Base-by-base conservation (phyloP, 2,329 filamentous ascomycete genomes). In the Mycosphaerella sp. region DNA sequence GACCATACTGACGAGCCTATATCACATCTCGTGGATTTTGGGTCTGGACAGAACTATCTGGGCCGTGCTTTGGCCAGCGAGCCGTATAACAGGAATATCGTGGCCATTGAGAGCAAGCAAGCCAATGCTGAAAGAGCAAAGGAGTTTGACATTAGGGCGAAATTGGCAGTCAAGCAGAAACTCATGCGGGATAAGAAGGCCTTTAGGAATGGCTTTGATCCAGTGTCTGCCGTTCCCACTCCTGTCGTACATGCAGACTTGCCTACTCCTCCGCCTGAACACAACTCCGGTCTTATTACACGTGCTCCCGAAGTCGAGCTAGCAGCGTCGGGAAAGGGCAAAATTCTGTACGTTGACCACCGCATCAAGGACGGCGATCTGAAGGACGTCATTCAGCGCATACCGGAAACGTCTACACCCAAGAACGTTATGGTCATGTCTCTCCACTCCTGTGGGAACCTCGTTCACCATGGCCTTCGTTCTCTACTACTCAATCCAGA, bases 11-110 rank as follows among this genome's bases (percentile, higher is more conserved):
- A 67, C 49, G 61, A 70, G 50, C 42, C 57, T 7, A 83, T 96
- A 54, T 87, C 89, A 0, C 90, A 97, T 71, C 82, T 95, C 52
- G 85, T 97, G 43, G 93, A 98, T 70, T 95, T 97, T 69, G 93
- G 93, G 25, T 95, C 89, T 47, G 93, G 93, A 0, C 91, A 97
- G 68, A 97, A 96, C 65, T 98, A 98, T 64, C 81, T 98, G 3
- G 91, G 93, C 0, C 80, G 93, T 41, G 86, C 88, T 1, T 75
- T 98, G 52, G 91, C 91, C 12, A 89, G 85, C 55, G 77, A 84
- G 48, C 89, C 90, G 0, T 95, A 95, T 71, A 87, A 90, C 63
- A 83, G 84, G 62, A 82, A 89, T 59, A 86, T 97, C 39, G 82
- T 97, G 49, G 93, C 91, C 1, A 89, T 98, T 30, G 93, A 98